These are phyloP conservation scores for Leptodontidium sp. DNA, from an alignment of 2,329 filamentous ascomycete genomes.

Conservation along the genomic window DNA sequence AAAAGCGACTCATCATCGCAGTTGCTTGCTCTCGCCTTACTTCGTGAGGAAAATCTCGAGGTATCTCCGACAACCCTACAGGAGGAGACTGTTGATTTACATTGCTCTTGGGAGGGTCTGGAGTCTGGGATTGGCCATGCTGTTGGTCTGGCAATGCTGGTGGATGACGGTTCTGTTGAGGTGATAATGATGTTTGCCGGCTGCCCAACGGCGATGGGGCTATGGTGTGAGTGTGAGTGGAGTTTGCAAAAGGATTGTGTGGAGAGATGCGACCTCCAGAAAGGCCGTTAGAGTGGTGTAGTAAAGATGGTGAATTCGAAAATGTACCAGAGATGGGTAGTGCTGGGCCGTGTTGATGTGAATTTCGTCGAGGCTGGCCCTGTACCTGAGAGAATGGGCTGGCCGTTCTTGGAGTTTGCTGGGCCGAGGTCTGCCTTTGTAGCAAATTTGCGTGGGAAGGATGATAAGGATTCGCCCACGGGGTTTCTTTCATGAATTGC, in stretches of 20 bases:
- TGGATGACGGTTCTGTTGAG: conserved; percentile 41
- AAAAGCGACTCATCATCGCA: conserved; percentile 41
- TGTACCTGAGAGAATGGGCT: conserved; percentile 47
- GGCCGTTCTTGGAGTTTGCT: conserved; percentile 49
- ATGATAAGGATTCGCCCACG: conserved; percentile 91
- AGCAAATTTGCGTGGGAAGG: conserved; percentile 63
- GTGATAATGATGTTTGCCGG: conserved; percentile 46
- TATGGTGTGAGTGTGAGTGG: conserved; percentile 42
- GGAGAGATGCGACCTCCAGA: conserved; percentile 43
- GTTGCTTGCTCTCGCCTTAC: conserved; percentile 38
- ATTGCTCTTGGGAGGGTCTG: conserved; percentile 33
- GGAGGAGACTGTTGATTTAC: conserved; percentile 37
- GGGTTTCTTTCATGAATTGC: conserved; percentile 87
- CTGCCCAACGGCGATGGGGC: conserved; percentile 46
- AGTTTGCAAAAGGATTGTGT: conserved; percentile 44
- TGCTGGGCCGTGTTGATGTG: conserved; percentile 48
- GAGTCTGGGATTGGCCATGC: conserved; percentile 16
- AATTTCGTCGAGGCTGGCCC: conserved; percentile 48
- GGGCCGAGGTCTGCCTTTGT: conserved; percentile 51
- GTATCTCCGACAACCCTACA: conserved; percentile 31
- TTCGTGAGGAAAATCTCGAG: conserved; percentile 41
- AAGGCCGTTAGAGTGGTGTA: conserved; percentile 42
- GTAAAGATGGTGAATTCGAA: conserved; percentile 39
- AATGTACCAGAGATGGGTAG: conserved; percentile 47
- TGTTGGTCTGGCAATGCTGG: conserved; percentile 35